These are phyloP conservation scores for Turnera subulata DNA, from an alignment of 345 rosid genomes.

Conservation along the genomic window DNA sequence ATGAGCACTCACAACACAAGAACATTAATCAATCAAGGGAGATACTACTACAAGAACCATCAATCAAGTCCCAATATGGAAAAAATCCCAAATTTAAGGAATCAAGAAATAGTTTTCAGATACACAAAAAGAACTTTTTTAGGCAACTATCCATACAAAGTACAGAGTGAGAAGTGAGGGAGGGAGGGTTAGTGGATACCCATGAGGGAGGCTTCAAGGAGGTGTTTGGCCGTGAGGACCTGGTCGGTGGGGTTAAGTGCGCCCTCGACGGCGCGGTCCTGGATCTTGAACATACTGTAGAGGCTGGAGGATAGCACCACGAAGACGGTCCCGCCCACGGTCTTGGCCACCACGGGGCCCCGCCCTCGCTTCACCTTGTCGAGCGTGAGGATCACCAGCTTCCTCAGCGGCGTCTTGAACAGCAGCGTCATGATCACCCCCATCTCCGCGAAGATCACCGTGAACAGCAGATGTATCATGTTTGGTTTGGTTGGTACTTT, in stretches of 20 bases:
- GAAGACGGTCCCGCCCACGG: background rate
- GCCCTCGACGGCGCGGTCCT: background rate
- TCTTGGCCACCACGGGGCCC: background rate
- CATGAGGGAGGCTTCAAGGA: conserved; percentile 5
- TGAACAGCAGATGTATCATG: background rate
- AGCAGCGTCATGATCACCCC: background rate
- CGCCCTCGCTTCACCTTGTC: background rate
- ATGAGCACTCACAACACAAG: too few species aligned
- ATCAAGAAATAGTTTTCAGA: too few species aligned
- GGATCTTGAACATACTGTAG: background rate
- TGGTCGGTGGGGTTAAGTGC: background rate
- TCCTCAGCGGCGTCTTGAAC: background rate
- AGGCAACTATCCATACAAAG: too few species aligned
- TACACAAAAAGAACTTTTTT: too few species aligned
- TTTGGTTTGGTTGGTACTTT: too few species aligned
- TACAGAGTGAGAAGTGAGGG: too few species aligned
- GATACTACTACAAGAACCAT: too few species aligned
- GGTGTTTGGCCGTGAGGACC: background rate
- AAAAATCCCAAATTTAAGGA: too few species aligned
- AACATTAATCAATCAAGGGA: too few species aligned
- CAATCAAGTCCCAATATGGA: too few species aligned
- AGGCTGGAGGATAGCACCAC: background rate
- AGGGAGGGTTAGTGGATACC: background rate
- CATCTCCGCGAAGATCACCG: background rate
- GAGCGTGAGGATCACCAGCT: background rate